These are phyloP conservation scores for Marasmius oreades DNA, from an alignment of 1,284 basidiomycete species.

Conservation along the genomic window DNA sequence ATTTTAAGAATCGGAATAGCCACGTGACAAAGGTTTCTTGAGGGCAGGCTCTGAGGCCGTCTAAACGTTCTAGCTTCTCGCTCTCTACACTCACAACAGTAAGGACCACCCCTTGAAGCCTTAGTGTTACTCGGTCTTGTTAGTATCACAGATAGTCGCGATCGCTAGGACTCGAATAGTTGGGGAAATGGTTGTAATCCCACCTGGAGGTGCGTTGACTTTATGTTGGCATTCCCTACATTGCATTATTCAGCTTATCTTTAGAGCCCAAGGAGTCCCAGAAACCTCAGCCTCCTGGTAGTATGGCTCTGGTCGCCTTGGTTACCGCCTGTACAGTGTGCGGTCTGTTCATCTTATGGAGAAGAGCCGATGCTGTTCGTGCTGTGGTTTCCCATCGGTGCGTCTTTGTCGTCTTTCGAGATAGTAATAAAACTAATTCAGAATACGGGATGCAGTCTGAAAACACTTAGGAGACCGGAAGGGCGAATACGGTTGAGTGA, in stretches of 20 bases:
- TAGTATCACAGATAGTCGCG: too few species aligned
- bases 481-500: constrained; percentile 66
- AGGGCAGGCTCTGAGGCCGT: too few species aligned
- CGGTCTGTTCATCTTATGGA: constrained; percentile 62
- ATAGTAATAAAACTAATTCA: not conserved
- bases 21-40: too few species aligned
- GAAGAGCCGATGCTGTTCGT: constrained; percentile 53
- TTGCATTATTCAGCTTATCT: not conserved
- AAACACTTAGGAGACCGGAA: constrained; percentile 49
- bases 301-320: constrained; percentile 50
- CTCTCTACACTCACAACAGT: too few species aligned
- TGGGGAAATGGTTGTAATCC: not conserved
- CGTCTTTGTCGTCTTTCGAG: constrained; percentile 21
- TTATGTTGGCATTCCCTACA: not conserved
- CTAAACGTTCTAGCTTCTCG: too few species aligned
- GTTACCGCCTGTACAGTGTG: constrained; percentile 60
- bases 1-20: too few species aligned
- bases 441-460: constrained; percentile 40
- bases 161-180: not conserved
- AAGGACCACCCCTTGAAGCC: too few species aligned
- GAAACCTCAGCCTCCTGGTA: constrained; percentile 64
- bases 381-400: constrained; percentile 65
- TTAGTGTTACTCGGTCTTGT: too few species aligned
- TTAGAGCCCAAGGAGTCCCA: constrained; percentile 57
- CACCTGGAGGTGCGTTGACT: constrained; percentile 1